Evolutionary conservation across 2,329 filamentous ascomycete species (phyloP).

Genomic region (Exophiala spinifera): DNA sequence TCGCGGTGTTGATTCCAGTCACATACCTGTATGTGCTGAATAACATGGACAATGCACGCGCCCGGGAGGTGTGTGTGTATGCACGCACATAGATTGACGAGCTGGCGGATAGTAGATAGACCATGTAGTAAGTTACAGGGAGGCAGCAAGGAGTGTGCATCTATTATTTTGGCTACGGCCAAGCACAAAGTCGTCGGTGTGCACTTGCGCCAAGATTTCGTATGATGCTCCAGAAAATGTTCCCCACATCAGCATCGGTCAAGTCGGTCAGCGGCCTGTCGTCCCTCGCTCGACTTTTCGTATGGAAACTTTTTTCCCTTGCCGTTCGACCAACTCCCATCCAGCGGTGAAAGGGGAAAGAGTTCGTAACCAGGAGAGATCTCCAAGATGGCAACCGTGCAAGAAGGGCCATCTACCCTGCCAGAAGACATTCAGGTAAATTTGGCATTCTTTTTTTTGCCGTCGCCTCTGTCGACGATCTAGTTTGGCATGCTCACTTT

Average conservation of each 20-base stretch:
- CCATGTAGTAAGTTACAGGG: too few relatives aligned
- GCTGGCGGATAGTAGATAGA: too few relatives aligned
- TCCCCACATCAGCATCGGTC: neutral
- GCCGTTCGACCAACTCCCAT: neutral
- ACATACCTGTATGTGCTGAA: too few relatives aligned
- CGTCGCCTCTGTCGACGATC: too few relatives aligned
- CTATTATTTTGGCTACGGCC: too few relatives aligned
- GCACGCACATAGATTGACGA: too few relatives aligned
- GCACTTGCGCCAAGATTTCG: conserved; percentile 8
- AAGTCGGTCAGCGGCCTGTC: conserved; percentile 1
- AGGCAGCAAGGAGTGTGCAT: too few relatives aligned
- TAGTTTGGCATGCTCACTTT: conserved; percentile 19
- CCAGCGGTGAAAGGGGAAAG: neutral
- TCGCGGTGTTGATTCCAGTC: too few relatives aligned
- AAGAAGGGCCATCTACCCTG: conserved; percentile 9
- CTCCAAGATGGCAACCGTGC: neutral
- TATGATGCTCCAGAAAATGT: neutral
- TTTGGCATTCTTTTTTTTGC: conserved; percentile 2
- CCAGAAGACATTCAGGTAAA: conserved; percentile 24
- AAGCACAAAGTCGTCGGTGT: neutral
- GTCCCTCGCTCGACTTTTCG: conserved; percentile 6
- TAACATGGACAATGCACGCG: too few relatives aligned
- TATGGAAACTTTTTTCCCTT: conserved; percentile 1
- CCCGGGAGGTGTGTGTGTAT: too few relatives aligned
- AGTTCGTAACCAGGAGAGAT: neutral